Evolutionary conservation across 371 early-diverging fungal species (phyloP).

Genomic region (Rhizopus delemar): DNA sequence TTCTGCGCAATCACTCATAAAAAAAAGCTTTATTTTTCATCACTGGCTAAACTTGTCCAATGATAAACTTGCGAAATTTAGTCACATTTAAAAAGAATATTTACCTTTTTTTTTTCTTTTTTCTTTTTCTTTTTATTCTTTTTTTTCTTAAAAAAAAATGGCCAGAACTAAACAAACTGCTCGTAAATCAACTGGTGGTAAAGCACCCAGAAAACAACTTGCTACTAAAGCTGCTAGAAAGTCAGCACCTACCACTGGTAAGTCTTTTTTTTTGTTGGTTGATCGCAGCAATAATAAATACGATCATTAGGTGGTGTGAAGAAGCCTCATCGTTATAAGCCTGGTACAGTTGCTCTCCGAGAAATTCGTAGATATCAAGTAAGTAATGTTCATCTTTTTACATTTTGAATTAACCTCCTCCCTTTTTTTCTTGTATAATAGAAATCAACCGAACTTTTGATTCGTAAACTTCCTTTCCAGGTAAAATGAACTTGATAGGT

Average conservation of each 20-base stretch:
- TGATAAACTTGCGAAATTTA: no score
- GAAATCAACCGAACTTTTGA: constrained; percentile 93
- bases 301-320: constrained; percentile 46
- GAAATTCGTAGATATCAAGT: constrained; percentile 95
- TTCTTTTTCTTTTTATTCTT: constrained; percentile 2
- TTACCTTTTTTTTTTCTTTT: neutral
- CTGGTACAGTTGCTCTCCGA: constrained; percentile 87
- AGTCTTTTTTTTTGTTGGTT: neutral
- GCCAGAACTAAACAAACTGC: constrained; percentile 98
- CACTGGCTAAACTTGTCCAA: no score
- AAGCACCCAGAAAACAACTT: constrained; percentile 95
- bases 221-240: constrained; percentile 86
- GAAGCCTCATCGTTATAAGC: constrained; percentile 83
- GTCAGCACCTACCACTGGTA: constrained; percentile 42
- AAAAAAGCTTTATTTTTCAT: no score
- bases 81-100: no score
- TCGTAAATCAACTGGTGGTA: constrained; percentile 98
- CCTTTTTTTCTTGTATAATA: neutral
- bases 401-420: neutral
- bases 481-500: constrained; percentile 2
- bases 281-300: neutral
- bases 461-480: constrained; percentile 98
- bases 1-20: no score
- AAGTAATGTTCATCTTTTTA: neutral
- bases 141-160: constrained; percentile 52